Base-by-base conservation (phyloP, 169 alveolate genomes). In the Plasmodium billcollinsi region DNA sequence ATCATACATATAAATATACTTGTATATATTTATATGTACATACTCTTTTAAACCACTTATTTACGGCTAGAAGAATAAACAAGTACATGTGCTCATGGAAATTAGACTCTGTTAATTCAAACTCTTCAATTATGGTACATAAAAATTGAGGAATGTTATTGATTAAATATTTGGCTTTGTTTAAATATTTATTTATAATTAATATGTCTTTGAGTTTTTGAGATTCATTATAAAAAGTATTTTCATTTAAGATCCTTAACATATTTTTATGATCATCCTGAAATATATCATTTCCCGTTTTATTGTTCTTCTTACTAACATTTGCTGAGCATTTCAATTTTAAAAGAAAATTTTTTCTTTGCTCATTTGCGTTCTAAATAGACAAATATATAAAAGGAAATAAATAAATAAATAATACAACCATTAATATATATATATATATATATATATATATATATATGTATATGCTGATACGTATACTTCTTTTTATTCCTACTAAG, bases 11-110 rank as follows among this genome's bases (percentile, higher is more conserved):
- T 21, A 65, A 18, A 65, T 52, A 65, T 65, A 29, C 73, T 12
- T 29, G 9, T 29, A 26, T 65, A 65, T 18, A 65, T 65, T 26
- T 29, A 20, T 20, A 65, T 20, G 33, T 21, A n/a, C 67, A 45
- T 47, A 78, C 89, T 71, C 65, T 78, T 71, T 78, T 78, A 9
- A 78, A 1, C 89, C 89, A 78, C 50, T 65, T 78, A 26, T 78
- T 78, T 39, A 78, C 3, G 15, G 89, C 89, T n/a, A 78, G 67
- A 33, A 78, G 70, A n/a, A 78, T 59, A 61, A 78, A 78, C 24
- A 78, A 61, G 47, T 78, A 63, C 89, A 78, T 78, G 59, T 78
- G 65, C 1, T 65, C 74, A 29, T 78, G 89, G 3, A 58, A 59
- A 1, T 56, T 45, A 9, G 78, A 78, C 20, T 67, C 89, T 20